Evolutionary conservation across 306 rosid genomes (phyloP).

Genomic region (Dryas alaskensis): DNA sequence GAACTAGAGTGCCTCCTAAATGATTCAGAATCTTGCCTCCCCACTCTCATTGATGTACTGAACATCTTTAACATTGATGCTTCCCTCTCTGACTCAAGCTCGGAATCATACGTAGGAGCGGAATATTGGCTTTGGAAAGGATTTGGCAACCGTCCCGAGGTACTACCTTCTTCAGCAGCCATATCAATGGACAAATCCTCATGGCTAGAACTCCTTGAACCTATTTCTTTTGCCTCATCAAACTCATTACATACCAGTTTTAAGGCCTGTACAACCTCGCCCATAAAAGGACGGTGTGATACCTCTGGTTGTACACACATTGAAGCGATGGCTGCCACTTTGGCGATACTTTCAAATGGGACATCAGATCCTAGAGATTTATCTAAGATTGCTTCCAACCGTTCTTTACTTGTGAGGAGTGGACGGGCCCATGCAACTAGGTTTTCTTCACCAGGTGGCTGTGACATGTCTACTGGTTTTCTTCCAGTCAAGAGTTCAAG

Average conservation of each 20-base stretch:
- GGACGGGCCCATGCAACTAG: conserved; percentile 85
- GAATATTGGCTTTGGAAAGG: conserved; percentile 51
- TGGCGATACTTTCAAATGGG: conserved; percentile 61
- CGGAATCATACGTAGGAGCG: conserved; percentile 38
- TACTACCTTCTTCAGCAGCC: conserved; percentile 29
- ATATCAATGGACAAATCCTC: conserved; percentile 48
- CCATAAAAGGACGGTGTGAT: conserved; percentile 87
- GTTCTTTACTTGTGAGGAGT: conserved; percentile 63
- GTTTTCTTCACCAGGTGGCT: conserved; percentile 83
- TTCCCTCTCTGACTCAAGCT: conserved; percentile 49
- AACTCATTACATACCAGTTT: conserved; percentile 73
- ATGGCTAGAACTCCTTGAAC: conserved; percentile 47
- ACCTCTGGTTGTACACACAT: conserved; percentile 91
- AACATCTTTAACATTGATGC: conserved; percentile 51
- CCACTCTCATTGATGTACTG: conserved; percentile 39
- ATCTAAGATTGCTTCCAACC: conserved; percentile 55
- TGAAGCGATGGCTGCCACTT: conserved; percentile 92
- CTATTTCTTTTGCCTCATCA: conserved; percentile 51
- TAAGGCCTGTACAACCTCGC: conserved; percentile 92
- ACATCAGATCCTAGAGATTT: conserved; percentile 47
- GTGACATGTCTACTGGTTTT: conserved; percentile 90
- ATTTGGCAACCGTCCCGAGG: conserved; percentile 47
- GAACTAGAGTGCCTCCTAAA: conserved; percentile 66
- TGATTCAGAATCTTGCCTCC: conserved; percentile 42
- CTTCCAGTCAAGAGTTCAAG: conserved; percentile 82